Conservation (phyloP, 768 basidiomycete species). For the Mycena leptocephala region DNA sequence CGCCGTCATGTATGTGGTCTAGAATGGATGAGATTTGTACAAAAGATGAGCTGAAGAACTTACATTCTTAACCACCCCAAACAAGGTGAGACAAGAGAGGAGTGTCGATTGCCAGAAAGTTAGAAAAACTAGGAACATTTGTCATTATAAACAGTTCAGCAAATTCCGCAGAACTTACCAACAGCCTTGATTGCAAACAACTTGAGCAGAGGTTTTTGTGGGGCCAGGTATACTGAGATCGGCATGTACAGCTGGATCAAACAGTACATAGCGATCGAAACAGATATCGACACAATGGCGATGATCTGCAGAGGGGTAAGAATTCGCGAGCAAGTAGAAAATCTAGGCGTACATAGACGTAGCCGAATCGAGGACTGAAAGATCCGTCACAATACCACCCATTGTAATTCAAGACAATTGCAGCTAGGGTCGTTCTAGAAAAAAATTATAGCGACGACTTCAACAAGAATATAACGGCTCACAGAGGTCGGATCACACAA, state of each 20-base stretch:
- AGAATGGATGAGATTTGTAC: background rate
- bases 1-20: conserved; percentile 82
- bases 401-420: conserved; percentile 73
- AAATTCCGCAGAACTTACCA: conserved; percentile 57
- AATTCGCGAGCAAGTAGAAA: background rate
- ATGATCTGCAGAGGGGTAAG: conserved; percentile 60
- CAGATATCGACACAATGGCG: conserved; percentile 76
- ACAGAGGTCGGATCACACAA: conserved; percentile 76
- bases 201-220: conserved; percentile 76
- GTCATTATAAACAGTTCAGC: background rate
- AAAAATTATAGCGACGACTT: background rate
- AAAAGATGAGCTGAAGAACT: conserved; percentile 26
- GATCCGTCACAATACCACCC: conserved; percentile 84
- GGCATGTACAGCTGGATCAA: conserved; percentile 80
- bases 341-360: conserved; percentile 69
- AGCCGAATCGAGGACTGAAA: conserved; percentile 79
- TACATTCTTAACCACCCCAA: conserved; percentile 78
- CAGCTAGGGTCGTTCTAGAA: conserved; percentile 69
- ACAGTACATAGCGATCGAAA: conserved; percentile 86
- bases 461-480: conserved; percentile 35
- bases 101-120: conserved; percentile 85
- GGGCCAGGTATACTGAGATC: conserved; percentile 68
- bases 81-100: conserved; percentile 69
- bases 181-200: conserved; percentile 83
- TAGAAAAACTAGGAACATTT: conserved; percentile 66